A percentile compares a stretch with the other conserved stretches of the same genome.
These are phyloP conservation scores for Dictyostelium discoideum DNA, from an alignment of 78 protist species.

Conservation along the genomic window dicty_2.7 NC_007090.3:3831001-3831500, in stretches of 20 bases:
- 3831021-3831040: slow-evolving; percentile 36
- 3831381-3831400: slow-evolving; percentile 62
- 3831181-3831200: slow-evolving; percentile 61
- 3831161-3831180: slow-evolving; percentile 58
- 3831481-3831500: slow-evolving; percentile 30
- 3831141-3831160: slow-evolving; percentile 71
- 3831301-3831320: slow-evolving; percentile 63
- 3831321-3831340: slow-evolving; percentile 59
- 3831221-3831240: background rate
- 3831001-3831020: slow-evolving; percentile 78
- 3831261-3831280: background rate
- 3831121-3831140: slow-evolving; percentile 79
- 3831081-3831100: slow-evolving; percentile 71
- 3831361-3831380: slow-evolving; percentile 80
- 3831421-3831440: slow-evolving; percentile 45
- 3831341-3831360: slow-evolving; percentile 29
- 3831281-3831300: slow-evolving; percentile 73
- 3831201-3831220: too few species aligned
- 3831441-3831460: slow-evolving; percentile 37
- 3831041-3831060: slow-evolving; percentile 45
- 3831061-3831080: slow-evolving; percentile 68
- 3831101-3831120: slow-evolving; percentile 55
- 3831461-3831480: slow-evolving; percentile 38
- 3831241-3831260: background rate
- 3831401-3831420: slow-evolving; percentile 66